Base-by-base conservation (phyloP, 78 protist genomes). In the Dictyostelium firmibasis region DNA sequence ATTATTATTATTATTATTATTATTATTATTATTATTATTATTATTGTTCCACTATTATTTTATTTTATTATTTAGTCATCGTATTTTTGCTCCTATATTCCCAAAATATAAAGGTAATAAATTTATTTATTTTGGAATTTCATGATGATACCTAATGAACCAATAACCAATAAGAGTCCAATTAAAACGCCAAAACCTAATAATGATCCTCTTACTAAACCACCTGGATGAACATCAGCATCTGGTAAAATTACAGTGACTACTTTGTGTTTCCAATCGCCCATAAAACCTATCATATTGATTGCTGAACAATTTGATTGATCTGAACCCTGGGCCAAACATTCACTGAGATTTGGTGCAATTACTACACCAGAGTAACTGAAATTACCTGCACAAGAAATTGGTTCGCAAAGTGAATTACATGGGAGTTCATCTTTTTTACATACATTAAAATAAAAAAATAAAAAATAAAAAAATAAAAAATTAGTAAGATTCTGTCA, bases 121-220 rank as follows among this genome's bases (percentile, higher is more conserved):
- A 20, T 57, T 57, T 57, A 57, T 57, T 82, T 35, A 29, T 67
- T 78, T 81, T 89, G 94, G 41, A 64, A 43, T 81, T 70, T 60
- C 94, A 89, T 89, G 5, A 89, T 89, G 38, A 89, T 27, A 69
- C 83, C 94, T 5, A 89, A 20, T 25, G 79, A 18, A 31, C 29
- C 60, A 35, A 89, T 81, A 2, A 89, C 23, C 3, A 78, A 60
- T 4, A 89, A 36, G 18, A 89, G 77, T 5, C 81, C 79, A 31
- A 81, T 36, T 62, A 89, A 47, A n/a, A 89, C 36, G 69, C 87
- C 94, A 67, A 89, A 89, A 47, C 94, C 94, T 6, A 89, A 38
- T 2, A 89, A 10, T 13, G 86, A 43, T 16, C 94, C 94, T 50
- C 47, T 44, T 16, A 47, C 70, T 7, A 33, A 18, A 50, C 94